Base-by-base conservation (phyloP, 805 yeast species). In the Ogataea salicorniae region DNA sequence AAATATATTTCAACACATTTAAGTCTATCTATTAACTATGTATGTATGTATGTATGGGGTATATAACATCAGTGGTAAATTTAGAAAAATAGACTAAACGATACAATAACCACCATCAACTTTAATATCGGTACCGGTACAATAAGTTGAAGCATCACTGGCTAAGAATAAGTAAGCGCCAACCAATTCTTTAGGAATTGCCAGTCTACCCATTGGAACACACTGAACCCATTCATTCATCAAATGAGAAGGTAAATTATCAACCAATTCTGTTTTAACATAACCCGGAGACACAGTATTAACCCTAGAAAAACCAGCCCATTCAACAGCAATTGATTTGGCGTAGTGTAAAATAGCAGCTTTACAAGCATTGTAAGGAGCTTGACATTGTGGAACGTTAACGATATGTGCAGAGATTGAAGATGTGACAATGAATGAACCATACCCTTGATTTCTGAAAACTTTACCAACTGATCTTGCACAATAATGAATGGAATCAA, bases 361-460 rank as follows among this genome's bases (percentile, higher is more conserved):
- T 73, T 88, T 89, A 56, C 90, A 86, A 15, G 89, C 87, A 61
- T 88, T 88, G 72, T 88, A 88, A 37, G 85, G 81, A 14, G 95
- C 85, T 70, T 89, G 96, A 62, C 80, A 73, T 66, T 90, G 94
- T 22, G 97, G 97, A 52, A 81, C 79, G 67, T 89, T 89, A 58
- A 81, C 94, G 58, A 90, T 83, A 69, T 83, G 89, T 15, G 87
- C 96, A 26, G 94, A 84, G 87, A 89, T 89, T 37, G 95, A 87
- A 5, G 95, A 90, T 5, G 97, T 89, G 67, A 86, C 75, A 56
- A 89, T 80, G 57, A 90, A 73, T 1, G 95, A 84, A 33, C 97
- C 96, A 49, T 67, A 68, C 16, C 87, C 85, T 61, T 86, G 89
- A 58, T 76, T 70, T 64, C 79, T 79, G 75, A 90, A 90, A 48